Base-by-base conservation (phyloP, 345 rosid species). In the Citrus inodora region DNA sequence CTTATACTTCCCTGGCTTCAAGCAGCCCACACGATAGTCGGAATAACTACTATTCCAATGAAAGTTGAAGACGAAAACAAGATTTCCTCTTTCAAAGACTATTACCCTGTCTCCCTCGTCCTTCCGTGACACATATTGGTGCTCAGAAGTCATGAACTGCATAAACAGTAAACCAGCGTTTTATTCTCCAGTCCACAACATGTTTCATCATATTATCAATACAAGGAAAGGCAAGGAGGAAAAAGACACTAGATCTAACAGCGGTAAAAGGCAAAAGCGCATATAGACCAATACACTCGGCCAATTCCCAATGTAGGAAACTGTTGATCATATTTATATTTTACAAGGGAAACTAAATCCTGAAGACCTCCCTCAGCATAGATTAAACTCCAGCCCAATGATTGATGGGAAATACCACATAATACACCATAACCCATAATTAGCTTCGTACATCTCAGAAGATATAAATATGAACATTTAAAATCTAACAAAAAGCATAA, bases 111-210 rank as follows among this genome's bases (percentile, higher is more conserved):
- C 99, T 9, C 92, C 94, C 87, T 92, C 93, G 74, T 91, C 93
- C 83, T 89, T 93, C 42, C 97, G 89, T 14, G 99, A 95, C 75
- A 95, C 87, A 82, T 87, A 93, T 83, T 89, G 99, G 87, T 95
- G 99, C 84, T 88, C 88, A 5, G 97, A 87, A 71, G 96, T 92
- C 98, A 95, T 95, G 89, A 95, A 93, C 99, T 95, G 88, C 84
- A 85, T 66, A 59, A 73, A 80, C 38, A 79, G 35, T 35, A 16
- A 62, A 80, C 30, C 30, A 46, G 51, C 61, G 7, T 33, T 60
- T 53, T 27, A 71, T 22, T 67, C 25, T 32, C 60, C 72, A 51
- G 33, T 66, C 24, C 71, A 38, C 67, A 48, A 27, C 42, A 66
- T 35, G 40, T 64, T 9, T 9, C 28, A 35, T 14, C 13, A 56